Percentiles rank a stretch among this genome's conserved stretches.
These are phyloP conservation scores for Aspergillus jensenii DNA, from an alignment of 2,329 filamentous ascomycete species.

Conservation along the genomic window DNA sequence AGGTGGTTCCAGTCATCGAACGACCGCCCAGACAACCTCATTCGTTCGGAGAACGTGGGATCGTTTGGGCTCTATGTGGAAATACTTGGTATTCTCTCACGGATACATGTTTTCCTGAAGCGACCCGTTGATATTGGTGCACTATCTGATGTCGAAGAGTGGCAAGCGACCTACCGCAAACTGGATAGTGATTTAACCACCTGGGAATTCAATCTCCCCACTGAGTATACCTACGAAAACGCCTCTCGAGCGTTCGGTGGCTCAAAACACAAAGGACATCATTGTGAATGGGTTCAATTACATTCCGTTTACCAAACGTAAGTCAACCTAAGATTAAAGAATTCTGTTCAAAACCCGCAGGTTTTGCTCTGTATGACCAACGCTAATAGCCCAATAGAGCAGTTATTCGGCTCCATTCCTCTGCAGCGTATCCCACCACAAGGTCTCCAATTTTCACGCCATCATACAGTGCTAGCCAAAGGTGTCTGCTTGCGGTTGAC, in stretches of 20 bases:
- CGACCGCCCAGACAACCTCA: slow-evolving; percentile 60
- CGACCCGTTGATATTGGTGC: slow-evolving; percentile 85
- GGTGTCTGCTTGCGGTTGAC: slow-evolving; percentile 79
- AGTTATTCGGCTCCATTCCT: slow-evolving; percentile 86
- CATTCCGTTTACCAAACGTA: slow-evolving; percentile 86
- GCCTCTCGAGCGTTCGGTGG: slow-evolving; percentile 74
- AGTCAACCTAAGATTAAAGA: slow-evolving; percentile 27
- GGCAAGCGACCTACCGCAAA: slow-evolving; percentile 84
- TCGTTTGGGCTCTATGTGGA: slow-evolving; percentile 90
- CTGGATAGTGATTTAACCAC: slow-evolving; percentile 75
- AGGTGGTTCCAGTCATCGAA: slow-evolving; percentile 68
- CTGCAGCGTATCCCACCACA: slow-evolving; percentile 87
- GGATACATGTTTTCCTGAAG: slow-evolving; percentile 86
- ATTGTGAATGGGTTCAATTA: slow-evolving; percentile 85
- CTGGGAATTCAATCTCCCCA: slow-evolving; percentile 82
- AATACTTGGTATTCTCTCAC: slow-evolving; percentile 80
- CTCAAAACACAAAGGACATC: slow-evolving; percentile 65
- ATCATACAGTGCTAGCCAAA: slow-evolving; percentile 79
- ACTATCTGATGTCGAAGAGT: slow-evolving; percentile 79
- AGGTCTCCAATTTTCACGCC: slow-evolving; percentile 86
- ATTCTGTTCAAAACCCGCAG: background rate
- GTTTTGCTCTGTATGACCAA: background rate
- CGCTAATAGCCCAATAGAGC: slow-evolving; percentile 50
- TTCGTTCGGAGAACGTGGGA: slow-evolving; percentile 76
- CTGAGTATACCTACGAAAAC: slow-evolving; percentile 71